These are phyloP conservation scores for Suillus subalutaceus DNA, from an alignment of 768 basidiomycete species.

Conservation along the genomic window DNA sequence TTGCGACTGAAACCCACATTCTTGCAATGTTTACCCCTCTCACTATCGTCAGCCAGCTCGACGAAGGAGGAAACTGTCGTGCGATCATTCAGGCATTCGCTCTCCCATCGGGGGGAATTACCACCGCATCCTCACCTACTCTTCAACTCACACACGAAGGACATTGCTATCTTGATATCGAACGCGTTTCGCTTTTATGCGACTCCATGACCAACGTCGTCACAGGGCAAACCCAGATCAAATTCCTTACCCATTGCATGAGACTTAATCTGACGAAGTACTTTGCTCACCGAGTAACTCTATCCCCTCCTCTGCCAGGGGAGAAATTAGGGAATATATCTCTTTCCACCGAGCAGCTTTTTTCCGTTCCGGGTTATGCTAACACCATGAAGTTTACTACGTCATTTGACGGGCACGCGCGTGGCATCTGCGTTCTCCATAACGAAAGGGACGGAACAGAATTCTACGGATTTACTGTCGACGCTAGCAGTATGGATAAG, in stretches of 20 bases:
- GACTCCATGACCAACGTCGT: not conserved
- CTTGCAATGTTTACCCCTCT: constrained; percentile 6
- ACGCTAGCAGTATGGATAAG: not conserved
- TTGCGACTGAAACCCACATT: constrained; percentile 6
- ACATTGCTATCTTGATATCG: constrained; percentile 7
- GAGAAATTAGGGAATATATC: not conserved
- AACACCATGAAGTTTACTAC: constrained; percentile 8
- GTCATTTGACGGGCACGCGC: constrained; percentile 1
- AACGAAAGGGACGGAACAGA: constrained; percentile 3
- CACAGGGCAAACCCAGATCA: constrained; percentile 1
- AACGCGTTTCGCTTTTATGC: not conserved
- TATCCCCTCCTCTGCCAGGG: not conserved
- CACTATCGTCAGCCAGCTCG: not conserved
- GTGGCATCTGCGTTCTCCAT: constrained; percentile 5
- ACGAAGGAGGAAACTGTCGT: not conserved
- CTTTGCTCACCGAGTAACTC: constrained; percentile 5
- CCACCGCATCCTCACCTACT: not conserved
- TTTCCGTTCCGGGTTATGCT: constrained; percentile 5
- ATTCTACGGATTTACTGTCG: constrained; percentile 2
- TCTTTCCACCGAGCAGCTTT: constrained; percentile 1
- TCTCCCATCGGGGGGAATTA: not conserved
- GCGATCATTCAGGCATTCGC: constrained; percentile 1
- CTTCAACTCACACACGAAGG: constrained; percentile 8
- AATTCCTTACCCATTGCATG: constrained; percentile 7
- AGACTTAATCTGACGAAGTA: constrained; percentile 4